Base-by-base conservation (phyloP, 1,139 yeast genomes). In the Hyphopichia pseudoburtonii region DNA sequence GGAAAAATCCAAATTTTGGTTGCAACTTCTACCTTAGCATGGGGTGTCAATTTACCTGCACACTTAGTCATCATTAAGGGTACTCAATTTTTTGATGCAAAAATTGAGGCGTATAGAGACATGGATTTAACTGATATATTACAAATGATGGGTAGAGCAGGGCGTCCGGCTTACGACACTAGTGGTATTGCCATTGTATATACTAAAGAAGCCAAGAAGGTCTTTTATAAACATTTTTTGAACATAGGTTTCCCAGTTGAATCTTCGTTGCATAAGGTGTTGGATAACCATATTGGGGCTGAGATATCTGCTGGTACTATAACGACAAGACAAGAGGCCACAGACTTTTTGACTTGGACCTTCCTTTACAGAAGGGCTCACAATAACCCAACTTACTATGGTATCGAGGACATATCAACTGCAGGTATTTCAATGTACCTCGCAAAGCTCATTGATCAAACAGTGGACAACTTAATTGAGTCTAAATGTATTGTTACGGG, bases 221-320 rank as follows among this genome's bases (percentile, higher is more conserved):
- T 82, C 56, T 94, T 90, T 54, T 92, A 94, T 66, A 92, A 92
- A 55, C 96, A 94, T 60, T 92, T 92, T 59, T 64, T 92, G 51
- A 94, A 92, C 56, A 82, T 88, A 44, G 98, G 99, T 0, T 92
- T 94, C 65, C 99, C 99, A 0, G 98, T 94, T 11, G 99, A 92
- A 58, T 88, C 97, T 0, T 87, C 96, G 1, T 68, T 92, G 43
- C 97, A 92, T 60, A 89, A 89, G 53, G 95, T 87, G 3, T 66
- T 94, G 51, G 97, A 88, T 60, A 86, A 92, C 60, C 98, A 94
- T 67, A 73, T 92, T 56, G 98, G 97, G 56, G 98, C 98, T 3
- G 98, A 94, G 56, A 86, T 92, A 32, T 78, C 95, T 0, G 80
- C 95, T 2, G 96, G 96, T 1, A 84, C 96, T 0, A 86, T 92